Evolutionary conservation across 345 rosid species (phyloP).

Genomic region (Noccaea caerulescens): DNA sequence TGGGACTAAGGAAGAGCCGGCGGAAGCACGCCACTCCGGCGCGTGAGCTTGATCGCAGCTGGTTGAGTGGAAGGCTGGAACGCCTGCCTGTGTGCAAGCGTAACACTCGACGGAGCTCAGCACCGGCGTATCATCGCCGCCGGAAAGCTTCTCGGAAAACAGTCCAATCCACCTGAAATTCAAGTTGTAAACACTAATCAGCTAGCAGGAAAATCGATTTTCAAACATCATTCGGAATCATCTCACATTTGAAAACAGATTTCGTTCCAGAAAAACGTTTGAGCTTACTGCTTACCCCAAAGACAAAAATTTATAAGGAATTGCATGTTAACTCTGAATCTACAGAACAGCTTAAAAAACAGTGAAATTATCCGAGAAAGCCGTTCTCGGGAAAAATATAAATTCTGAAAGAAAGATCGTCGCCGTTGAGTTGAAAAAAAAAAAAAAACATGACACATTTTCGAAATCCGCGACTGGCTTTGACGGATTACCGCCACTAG

Average conservation of each 20-base stretch:
- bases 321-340: constrained; percentile 34
- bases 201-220: neutral
- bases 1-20: constrained; percentile 89
- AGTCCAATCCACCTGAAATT: constrained; percentile 47
- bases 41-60: constrained; percentile 88
- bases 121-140: constrained; percentile 45
- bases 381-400: neutral
- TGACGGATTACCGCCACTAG: neutral
- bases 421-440: neutral
- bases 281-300: neutral
- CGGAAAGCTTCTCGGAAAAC: constrained; percentile 37
- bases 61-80: constrained; percentile 89
- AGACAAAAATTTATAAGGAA: neutral
- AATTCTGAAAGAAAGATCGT: constrained; percentile 4
- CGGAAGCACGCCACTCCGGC: constrained; percentile 96
- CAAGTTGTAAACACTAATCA: neutral
- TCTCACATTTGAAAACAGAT: constrained; percentile 2
- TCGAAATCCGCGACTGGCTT: neutral
- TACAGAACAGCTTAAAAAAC: constrained; percentile 8
- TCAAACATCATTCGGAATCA: neutral
- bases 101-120: constrained; percentile 73
- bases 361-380: constrained; percentile 2
- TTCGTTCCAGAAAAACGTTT: neutral
- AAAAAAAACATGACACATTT: neutral
- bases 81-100: constrained; percentile 94